Evolutionary conservation across 331 rosid genomes (phyloP).

Genomic region (Saraca asoca): DNA sequence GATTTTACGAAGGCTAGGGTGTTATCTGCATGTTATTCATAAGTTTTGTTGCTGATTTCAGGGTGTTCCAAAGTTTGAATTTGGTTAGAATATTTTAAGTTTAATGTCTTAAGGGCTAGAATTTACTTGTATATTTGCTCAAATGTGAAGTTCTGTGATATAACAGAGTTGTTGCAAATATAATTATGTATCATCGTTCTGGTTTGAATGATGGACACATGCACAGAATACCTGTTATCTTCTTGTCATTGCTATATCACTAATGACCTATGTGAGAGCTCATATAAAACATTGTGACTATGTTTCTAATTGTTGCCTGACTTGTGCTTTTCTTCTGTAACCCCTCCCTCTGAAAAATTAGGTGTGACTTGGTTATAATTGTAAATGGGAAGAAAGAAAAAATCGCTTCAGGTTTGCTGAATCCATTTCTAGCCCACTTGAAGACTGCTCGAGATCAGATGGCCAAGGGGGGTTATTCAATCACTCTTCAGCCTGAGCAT

Average conservation of each 20-base stretch:
- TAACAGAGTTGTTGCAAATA: not conserved
- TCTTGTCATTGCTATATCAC: conserved; percentile 9
- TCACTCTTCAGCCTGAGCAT: conserved; percentile 77
- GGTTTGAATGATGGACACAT: conserved; percentile 14
- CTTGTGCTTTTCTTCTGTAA: conserved; percentile 27
- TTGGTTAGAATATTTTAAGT: not conserved
- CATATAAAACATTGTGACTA: not conserved
- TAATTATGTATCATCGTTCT: too few species aligned
- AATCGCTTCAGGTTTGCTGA: conserved; percentile 85
- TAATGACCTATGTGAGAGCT: conserved; percentile 17
- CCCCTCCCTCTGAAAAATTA: conserved; percentile 32
- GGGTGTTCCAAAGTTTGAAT: not conserved
- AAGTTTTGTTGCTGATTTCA: not conserved
- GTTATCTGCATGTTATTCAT: conserved; percentile 6
- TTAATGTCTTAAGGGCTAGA: too few species aligned
- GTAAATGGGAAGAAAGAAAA: conserved; percentile 91
- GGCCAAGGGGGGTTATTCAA: conserved; percentile 96
- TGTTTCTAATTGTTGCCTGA: conserved; percentile 15
- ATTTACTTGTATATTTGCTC: too few species aligned
- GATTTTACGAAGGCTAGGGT: not conserved
- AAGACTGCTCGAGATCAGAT: conserved; percentile 90
- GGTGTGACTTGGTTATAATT: conserved; percentile 89
- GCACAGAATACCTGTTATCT: not conserved
- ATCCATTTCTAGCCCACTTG: conserved; percentile 93
- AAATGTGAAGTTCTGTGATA: conserved; percentile 25